Evolutionary conservation across 768 basidiomycete genomes (phyloP), one percentile per base, ranked within the genome.

Genomic region (Psilocybe tampanensis): DNA sequence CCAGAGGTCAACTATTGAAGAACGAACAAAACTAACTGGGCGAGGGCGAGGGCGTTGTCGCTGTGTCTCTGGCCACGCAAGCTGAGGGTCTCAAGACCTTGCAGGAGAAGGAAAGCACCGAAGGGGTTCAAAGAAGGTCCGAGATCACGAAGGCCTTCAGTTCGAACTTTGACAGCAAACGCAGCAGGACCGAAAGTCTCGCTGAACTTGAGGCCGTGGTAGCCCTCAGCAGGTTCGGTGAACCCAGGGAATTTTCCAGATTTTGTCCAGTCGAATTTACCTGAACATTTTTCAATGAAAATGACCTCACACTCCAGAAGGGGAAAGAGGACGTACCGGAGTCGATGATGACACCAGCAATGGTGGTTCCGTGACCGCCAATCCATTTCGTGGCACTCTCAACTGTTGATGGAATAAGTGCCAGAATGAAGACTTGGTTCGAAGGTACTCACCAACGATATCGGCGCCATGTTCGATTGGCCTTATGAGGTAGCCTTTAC

Each of bases 321-420:
- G 1, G 17, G 8, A 48, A 15, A 58, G 7, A 39, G 21, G 34
- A 52, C 64, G 18, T 43, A 82, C 89, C 90, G 8, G 82, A 80
- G 68, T 92, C 90, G 45, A 93, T 70, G 56, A 94, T 74, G 24
- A 91, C 83, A 41, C 91, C 92, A 3, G 79, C 90, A 45, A 94
- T 89, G 21, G 88, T 89, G 0, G 86, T 92, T 26, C 92, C 90
- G 58, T 91, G 89, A 0, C 88, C 87, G 12, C 88, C 86, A 32
- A 92, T 91, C 92, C 91, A 94, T 65, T 94, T 92, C 1, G 91
- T 92, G 0, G 88, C 88, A 48, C 86, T 88, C 68, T 92, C 86
- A 17, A 91, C 86, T 78, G 36, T 45, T 22, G 19, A 8, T 3
- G 18, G 29, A 29, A 9, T 29, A 9, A 15, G 32, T 7, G 21